A percentile compares a stretch with the other conserved stretches of the same genome.
These are phyloP conservation scores for Rhodotorula kratochvilovae DNA, from an alignment of 768 basidiomycete genomes.

Conservation along the genomic window DNA sequence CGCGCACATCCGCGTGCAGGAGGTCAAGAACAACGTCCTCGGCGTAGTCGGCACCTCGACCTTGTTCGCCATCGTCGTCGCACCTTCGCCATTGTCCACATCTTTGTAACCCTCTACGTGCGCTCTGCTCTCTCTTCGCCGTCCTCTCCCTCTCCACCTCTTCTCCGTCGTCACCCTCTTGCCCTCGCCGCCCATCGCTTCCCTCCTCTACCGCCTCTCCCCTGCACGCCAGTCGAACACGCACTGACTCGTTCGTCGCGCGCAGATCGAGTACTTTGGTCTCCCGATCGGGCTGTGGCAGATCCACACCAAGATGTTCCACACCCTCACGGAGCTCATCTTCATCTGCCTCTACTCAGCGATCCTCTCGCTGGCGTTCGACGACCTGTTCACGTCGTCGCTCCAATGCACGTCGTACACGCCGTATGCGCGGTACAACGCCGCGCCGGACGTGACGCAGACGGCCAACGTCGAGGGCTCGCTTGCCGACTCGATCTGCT, in stretches of 20 bases:
- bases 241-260: background rate
- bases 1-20: constrained; percentile 61
- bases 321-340: constrained; percentile 79
- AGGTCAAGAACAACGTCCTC: constrained; percentile 54
- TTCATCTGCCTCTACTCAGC: constrained; percentile 91
- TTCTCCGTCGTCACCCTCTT: too few species aligned
- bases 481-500: constrained; percentile 58
- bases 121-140: constrained; percentile 45
- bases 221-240: too few species aligned
- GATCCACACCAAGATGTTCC: constrained; percentile 64
- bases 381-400: constrained; percentile 83
- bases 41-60: constrained; percentile 80
- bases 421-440: constrained; percentile 42
- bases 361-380: constrained; percentile 77
- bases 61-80: constrained; percentile 77
- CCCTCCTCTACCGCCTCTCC: too few species aligned
- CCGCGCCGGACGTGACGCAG: constrained; percentile 14
- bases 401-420: constrained; percentile 65
- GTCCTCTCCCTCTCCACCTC: too few species aligned
- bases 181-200: too few species aligned
- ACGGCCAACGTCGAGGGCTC: constrained; percentile 37
- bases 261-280: constrained; percentile 84
- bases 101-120: constrained; percentile 80
- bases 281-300: constrained; percentile 87
- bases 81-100: constrained; percentile 73